Evolutionary conservation across 2,329 filamentous ascomycete genomes (phyloP).

Genomic region (Chaetomiaceae sp.): DNA sequence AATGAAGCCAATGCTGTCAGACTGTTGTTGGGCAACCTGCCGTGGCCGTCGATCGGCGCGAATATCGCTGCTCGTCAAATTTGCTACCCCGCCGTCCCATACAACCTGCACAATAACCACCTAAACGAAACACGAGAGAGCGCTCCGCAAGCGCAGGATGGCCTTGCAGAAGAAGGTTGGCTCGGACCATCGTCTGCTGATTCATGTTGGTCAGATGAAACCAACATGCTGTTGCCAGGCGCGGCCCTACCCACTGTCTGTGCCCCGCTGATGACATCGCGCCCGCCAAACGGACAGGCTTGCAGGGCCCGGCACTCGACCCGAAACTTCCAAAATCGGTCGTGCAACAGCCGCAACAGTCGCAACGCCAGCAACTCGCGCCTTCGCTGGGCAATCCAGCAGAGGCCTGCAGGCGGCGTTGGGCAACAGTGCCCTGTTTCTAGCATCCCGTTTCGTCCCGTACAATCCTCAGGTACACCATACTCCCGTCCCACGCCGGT

Average conservation of each 20-base stretch:
- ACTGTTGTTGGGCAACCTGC: not conserved
- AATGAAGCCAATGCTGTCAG: not conserved
- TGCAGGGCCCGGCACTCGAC: not conserved
- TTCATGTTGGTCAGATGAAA: conserved; percentile 13
- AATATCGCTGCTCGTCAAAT: not conserved
- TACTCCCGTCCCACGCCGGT: not conserved
- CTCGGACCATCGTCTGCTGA: not conserved
- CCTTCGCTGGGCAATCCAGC: conserved; percentile 2
- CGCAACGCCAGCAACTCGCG: not conserved
- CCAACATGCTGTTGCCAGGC: conserved; percentile 11
- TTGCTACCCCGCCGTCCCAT: not conserved
- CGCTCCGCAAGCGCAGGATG: not conserved
- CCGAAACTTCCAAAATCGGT: conserved; percentile 9
- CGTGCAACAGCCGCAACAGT: not conserved
- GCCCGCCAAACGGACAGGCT: not conserved
- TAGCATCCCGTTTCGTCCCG: not conserved
- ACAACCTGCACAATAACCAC: not conserved
- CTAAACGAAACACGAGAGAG: not conserved
- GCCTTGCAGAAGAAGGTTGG: not conserved
- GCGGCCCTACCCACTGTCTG: conserved; percentile 1
- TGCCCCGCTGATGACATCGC: conserved; percentile 7
- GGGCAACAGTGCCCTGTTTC: conserved; percentile 14
- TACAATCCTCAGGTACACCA: too few relatives aligned
- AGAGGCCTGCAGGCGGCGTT: conserved; percentile 13
- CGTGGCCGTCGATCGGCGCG: not conserved